Conservation (phyloP, 805 yeast genomes). For the Metschnikowia lunata region DNA sequence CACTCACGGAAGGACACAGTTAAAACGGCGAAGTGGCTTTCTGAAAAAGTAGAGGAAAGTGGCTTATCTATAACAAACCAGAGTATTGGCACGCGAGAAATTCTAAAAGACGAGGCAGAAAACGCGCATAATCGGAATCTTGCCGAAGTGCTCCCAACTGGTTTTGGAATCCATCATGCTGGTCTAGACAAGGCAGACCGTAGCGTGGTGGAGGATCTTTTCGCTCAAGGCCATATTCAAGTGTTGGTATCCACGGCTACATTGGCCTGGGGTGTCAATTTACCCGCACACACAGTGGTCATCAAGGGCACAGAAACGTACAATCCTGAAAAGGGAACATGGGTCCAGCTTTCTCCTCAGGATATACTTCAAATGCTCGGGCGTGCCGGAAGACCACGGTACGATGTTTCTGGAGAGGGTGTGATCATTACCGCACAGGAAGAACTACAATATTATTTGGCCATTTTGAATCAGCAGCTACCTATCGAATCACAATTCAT, state of each 20-base stretch:
- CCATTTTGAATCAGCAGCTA: slow-evolving; percentile 83
- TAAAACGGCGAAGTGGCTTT: slow-evolving; percentile 73
- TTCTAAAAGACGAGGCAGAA: slow-evolving; percentile 60
- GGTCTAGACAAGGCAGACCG: slow-evolving; percentile 75
- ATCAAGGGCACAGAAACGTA: slow-evolving; percentile 92
- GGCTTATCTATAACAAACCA: slow-evolving; percentile 22
- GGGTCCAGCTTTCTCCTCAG: slow-evolving; percentile 92
- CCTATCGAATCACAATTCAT: slow-evolving; percentile 90
- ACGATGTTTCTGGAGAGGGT: slow-evolving; percentile 91
- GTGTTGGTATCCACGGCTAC: slow-evolving; percentile 80
- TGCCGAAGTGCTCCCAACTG: slow-evolving; percentile 57
- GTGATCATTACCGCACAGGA: slow-evolving; percentile 83
- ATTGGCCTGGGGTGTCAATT: slow-evolving; percentile 81
- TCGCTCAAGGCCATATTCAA: slow-evolving; percentile 82
- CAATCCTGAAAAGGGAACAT: slow-evolving; percentile 82
- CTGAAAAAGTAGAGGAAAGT: slow-evolving; percentile 55
- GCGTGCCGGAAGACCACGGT: slow-evolving; percentile 95
- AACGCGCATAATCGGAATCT: slow-evolving; percentile 49
- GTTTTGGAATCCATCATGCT: slow-evolving; percentile 91
- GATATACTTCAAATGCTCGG: slow-evolving; percentile 97
- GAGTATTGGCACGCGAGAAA: slow-evolving; percentile 57
- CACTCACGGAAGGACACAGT: slow-evolving; percentile 91
- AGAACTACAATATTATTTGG: slow-evolving; percentile 83
- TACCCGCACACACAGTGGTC: slow-evolving; percentile 77
- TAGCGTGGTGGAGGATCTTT: slow-evolving; percentile 73